phyloP scores from a whole-genome alignment of 2,329 filamentous ascomycete species.

The Monosporascus sp. region DNA sequence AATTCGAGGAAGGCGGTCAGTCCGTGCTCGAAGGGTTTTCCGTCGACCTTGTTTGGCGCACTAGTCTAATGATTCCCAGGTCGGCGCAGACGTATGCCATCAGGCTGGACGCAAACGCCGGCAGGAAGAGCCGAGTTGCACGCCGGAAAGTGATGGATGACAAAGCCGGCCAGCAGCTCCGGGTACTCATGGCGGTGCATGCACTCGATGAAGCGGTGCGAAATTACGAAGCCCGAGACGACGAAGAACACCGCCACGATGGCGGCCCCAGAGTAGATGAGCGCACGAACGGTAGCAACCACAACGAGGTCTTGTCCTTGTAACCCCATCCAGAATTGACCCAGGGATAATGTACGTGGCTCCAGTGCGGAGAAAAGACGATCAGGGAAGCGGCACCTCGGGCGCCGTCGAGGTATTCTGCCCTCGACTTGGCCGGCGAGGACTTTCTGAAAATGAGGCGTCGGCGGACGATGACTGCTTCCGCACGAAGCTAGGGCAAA shows the following conservation, averaged over 20 bases:
- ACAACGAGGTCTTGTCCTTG: conserved; percentile 21
- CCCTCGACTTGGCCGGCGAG: conserved; percentile 19
- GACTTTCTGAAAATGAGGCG: conserved; percentile 10
- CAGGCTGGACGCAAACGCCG: conserved; percentile 32
- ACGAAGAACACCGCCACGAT: conserved; percentile 39
- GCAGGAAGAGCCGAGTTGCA: conserved; percentile 35
- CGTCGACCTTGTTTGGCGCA: conserved; percentile 19
- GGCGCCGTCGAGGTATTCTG: conserved; percentile 35
- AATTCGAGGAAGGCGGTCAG: conserved; percentile 21
- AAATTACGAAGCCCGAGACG: conserved; percentile 36
- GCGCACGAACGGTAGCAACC: conserved; percentile 34
- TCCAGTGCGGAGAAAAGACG: conserved; percentile 35
- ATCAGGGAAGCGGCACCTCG: conserved; percentile 36
- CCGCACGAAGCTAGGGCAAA: conserved; percentile 23
- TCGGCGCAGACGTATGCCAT: conserved; percentile 27
- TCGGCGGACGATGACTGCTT: conserved; percentile 10
- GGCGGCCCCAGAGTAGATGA: conserved; percentile 32
- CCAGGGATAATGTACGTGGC: conserved; percentile 21
- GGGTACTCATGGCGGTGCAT: conserved; percentile 26
- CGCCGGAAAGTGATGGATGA: conserved; percentile 37
- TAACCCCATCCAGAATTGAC: conserved; percentile 30
- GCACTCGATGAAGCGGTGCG: conserved; percentile 31
- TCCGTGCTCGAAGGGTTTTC: conserved; percentile 19
- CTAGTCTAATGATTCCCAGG: conserved; percentile 18
- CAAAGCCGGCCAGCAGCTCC: conserved; percentile 25